These are phyloP conservation scores for Nevesoporus exiguus DNA, from an alignment of 768 basidiomycete species.

Conservation along the genomic window DNA sequence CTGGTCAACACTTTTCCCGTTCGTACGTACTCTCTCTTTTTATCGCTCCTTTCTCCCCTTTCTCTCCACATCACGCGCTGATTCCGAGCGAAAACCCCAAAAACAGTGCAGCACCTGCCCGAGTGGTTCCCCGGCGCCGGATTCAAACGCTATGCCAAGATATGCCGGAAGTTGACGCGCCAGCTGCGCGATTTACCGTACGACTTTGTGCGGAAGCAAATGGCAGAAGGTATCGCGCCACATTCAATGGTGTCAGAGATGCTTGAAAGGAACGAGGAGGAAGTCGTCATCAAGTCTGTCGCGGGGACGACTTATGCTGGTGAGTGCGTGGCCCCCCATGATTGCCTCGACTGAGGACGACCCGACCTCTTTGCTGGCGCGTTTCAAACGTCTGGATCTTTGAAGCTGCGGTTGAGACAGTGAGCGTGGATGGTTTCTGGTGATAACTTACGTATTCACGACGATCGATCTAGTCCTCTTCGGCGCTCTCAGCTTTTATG, in stretches of 20 bases:
- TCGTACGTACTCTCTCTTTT: constrained; percentile 13
- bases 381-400: neutral
- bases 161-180: constrained; percentile 15
- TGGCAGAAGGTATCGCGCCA: constrained; percentile 14
- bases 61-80: too few species aligned
- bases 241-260: constrained; percentile 22
- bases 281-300: constrained; percentile 27
- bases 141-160: constrained; percentile 24
- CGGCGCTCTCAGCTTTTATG: constrained; percentile 25
- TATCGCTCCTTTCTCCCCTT: too few species aligned
- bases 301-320: constrained; percentile 32
- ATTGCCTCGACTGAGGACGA: neutral
- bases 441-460: neutral
- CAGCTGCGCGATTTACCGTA: constrained; percentile 18
- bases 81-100: neutral
- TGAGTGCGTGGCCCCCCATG: constrained; percentile 4
- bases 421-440: constrained; percentile 1
- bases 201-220: constrained; percentile 18
- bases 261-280: constrained; percentile 26
- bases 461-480: constrained; percentile 13
- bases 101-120: constrained; percentile 26
- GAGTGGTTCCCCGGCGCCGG: constrained; percentile 31
- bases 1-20: constrained; percentile 32
- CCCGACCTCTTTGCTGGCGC: too few species aligned
- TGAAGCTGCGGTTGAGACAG: constrained; percentile 23